Percentiles rank a stretch among this genome's conserved stretches.
Evolutionary conservation across 164 flowering plant genomes (phyloP).

Genomic region (Umbilicus rupestris): DNA sequence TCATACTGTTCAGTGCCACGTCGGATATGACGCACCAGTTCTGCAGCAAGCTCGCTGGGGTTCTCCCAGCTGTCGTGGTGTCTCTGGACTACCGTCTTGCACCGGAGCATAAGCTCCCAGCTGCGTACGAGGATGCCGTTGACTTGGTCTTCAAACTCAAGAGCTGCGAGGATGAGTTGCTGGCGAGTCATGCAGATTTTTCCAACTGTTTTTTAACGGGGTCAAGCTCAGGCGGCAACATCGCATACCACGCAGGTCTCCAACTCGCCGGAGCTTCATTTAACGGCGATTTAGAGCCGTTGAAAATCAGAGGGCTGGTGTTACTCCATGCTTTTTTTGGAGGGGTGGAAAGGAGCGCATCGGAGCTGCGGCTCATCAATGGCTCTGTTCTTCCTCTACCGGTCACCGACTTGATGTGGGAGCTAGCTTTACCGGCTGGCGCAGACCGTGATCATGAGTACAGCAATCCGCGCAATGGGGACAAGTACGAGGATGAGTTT

Average conservation of each 20-base stretch:
- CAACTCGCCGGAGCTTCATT: background rate
- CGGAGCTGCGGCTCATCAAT: constrained; percentile 20
- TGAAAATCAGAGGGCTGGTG: constrained; percentile 28
- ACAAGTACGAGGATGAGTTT: background rate
- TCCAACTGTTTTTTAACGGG: constrained; percentile 21
- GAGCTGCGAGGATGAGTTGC: constrained; percentile 18
- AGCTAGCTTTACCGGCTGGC: constrained; percentile 23
- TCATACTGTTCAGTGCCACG: constrained; percentile 22
- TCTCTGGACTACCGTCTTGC: constrained; percentile 52
- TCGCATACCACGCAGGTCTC: constrained; percentile 18
- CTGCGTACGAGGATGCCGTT: constrained; percentile 45
- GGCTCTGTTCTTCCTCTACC: constrained; percentile 17
- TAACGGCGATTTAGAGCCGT: constrained; percentile 13
- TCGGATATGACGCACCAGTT: constrained; percentile 13
- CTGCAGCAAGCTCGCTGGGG: constrained; percentile 20
- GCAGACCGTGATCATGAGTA: constrained; percentile 32
- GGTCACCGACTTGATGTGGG: constrained; percentile 28
- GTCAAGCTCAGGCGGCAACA: constrained; percentile 22
- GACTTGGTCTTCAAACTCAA: constrained; percentile 32
- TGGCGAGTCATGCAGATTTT: constrained; percentile 13
- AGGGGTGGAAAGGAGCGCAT: constrained; percentile 20
- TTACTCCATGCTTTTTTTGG: constrained; percentile 30
- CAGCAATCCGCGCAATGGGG: constrained; percentile 18
- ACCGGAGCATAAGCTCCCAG: constrained; percentile 51
- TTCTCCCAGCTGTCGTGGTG: constrained; percentile 18